Percentiles rank a stretch among this genome's conserved stretches.
phyloP scores from a whole-genome alignment of 495 filamentous ascomycete species.

The Aspergillus indologenus region DNA sequence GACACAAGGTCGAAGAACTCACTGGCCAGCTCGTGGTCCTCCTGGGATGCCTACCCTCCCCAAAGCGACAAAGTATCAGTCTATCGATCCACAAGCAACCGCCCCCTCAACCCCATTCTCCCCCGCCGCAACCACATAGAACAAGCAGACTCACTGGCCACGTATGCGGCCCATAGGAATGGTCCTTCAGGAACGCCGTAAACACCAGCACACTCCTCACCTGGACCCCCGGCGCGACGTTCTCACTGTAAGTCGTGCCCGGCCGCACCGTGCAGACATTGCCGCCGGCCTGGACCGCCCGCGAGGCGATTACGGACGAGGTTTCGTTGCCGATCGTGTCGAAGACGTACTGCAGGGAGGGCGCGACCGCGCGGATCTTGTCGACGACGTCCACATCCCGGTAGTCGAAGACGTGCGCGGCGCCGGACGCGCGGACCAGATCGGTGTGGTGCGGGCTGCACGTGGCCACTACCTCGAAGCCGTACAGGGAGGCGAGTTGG shows the following conservation, averaged over 20 bases:
- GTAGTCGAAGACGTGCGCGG: conserved; percentile 53
- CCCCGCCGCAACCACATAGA: no score
- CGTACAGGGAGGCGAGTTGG: conserved; percentile 25
- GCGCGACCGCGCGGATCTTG: conserved; percentile 18
- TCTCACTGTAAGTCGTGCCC: conserved; percentile 28
- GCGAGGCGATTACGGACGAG: conserved; percentile 21
- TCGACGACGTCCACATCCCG: conserved; percentile 21
- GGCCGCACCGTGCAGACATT: conserved; percentile 33
- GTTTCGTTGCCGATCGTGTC: conserved; percentile 28
- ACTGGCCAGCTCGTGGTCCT: no score
- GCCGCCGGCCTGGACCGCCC: conserved; percentile 11
- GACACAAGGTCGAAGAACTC: no score
- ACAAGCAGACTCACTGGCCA: conserved; percentile 23
- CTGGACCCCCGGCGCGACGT: conserved; percentile 15
- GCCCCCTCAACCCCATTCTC: no score
- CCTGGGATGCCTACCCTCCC: no score
- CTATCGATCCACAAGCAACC: no score
- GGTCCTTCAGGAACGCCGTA: conserved; percentile 35
- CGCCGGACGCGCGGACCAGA: conserved; percentile 47
- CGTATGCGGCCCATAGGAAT: conserved; percentile 23
- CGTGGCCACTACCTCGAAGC: conserved; percentile 41
- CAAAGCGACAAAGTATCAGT: no score
- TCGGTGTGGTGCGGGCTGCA: conserved; percentile 51
- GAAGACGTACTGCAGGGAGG: conserved; percentile 21
- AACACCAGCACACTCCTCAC: conserved; percentile 35